Conservation (phyloP, 371 early-diverging fungal genomes). For the Batrachochytrium dendrobatidis region DNA sequence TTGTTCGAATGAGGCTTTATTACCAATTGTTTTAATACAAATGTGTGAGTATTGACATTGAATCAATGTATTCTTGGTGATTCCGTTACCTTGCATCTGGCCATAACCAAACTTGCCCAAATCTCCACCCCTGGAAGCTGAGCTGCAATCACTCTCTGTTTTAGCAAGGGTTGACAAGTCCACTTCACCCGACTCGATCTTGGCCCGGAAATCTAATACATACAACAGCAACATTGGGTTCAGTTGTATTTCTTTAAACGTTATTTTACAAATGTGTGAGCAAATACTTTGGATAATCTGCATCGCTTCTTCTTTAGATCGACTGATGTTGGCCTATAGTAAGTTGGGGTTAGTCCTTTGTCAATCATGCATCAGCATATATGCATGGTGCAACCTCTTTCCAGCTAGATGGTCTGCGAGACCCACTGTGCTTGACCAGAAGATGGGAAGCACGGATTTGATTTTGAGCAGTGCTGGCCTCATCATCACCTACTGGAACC, state of each 20-base stretch:
- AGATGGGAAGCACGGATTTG: slow-evolving; percentile 80
- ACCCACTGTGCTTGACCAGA: slow-evolving; percentile 82
- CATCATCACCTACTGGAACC: slow-evolving; percentile 4
- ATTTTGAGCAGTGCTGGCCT: background rate
- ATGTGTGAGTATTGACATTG: background rate
- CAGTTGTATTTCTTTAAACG: too few relatives aligned
- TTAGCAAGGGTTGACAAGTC: slow-evolving; percentile 52
- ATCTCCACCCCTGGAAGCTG: slow-evolving; percentile 84
- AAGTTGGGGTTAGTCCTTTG: background rate
- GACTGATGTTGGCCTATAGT: slow-evolving; percentile 64
- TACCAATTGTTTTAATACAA: background rate
- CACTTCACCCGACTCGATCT: slow-evolving; percentile 55
- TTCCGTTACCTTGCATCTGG: slow-evolving; percentile 45
- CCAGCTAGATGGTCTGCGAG: slow-evolving; percentile 89
- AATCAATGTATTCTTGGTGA: background rate
- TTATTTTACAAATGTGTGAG: background rate
- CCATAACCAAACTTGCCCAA: slow-evolving; percentile 69
- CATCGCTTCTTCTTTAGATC: slow-evolving; percentile 81
- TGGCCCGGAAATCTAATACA: slow-evolving; percentile 23
- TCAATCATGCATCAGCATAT: background rate
- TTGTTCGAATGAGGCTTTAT: slow-evolving; percentile 69
- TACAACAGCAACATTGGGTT: background rate
- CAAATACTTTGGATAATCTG: slow-evolving; percentile 43
- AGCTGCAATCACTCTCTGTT: slow-evolving; percentile 79
- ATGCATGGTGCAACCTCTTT: slow-evolving; percentile 45